Conservation (phyloP, 2,329 filamentous ascomycete genomes). For the Bertia moriformis region DNA sequence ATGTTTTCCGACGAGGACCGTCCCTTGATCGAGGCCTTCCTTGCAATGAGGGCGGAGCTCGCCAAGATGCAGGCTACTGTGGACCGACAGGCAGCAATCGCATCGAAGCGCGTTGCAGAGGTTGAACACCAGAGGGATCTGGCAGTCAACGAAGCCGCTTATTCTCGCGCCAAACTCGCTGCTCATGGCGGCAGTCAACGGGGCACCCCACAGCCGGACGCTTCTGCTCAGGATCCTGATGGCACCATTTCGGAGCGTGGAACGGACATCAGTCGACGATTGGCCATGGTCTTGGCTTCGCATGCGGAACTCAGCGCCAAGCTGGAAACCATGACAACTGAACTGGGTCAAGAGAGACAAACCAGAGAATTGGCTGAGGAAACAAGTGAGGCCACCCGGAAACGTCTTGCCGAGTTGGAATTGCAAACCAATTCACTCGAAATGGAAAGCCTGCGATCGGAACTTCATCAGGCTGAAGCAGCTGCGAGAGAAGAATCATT, state of each 20-base stretch:
- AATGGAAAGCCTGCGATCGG: constrained; percentile 69
- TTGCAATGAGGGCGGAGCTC: constrained; percentile 81
- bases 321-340: constrained; percentile 51
- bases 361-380: constrained; percentile 79
- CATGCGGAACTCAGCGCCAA: constrained; percentile 72
- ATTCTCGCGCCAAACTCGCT: constrained; percentile 83
- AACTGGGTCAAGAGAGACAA: constrained; percentile 68
- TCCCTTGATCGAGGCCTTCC: constrained; percentile 76
- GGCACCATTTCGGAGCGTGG: constrained; percentile 42
- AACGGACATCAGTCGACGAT: constrained; percentile 64
- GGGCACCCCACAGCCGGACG: constrained; percentile 36
- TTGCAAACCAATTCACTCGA: constrained; percentile 70
- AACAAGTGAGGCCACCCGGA: constrained; percentile 67
- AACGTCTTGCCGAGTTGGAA: constrained; percentile 72
- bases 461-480: constrained; percentile 68
- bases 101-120: constrained; percentile 80
- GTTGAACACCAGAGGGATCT: constrained; percentile 88
- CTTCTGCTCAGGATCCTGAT: constrained; percentile 45
- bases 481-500: constrained; percentile 69
- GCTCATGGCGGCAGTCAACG: constrained; percentile 58
- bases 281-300: constrained; percentile 65
- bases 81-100: constrained; percentile 71
- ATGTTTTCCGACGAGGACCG: constrained; percentile 84
- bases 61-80: constrained; percentile 80
- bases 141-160: constrained; percentile 87